Evolutionary conservation across 306 rosid genomes (phyloP).

Genomic region (Betula pendula): DNA sequence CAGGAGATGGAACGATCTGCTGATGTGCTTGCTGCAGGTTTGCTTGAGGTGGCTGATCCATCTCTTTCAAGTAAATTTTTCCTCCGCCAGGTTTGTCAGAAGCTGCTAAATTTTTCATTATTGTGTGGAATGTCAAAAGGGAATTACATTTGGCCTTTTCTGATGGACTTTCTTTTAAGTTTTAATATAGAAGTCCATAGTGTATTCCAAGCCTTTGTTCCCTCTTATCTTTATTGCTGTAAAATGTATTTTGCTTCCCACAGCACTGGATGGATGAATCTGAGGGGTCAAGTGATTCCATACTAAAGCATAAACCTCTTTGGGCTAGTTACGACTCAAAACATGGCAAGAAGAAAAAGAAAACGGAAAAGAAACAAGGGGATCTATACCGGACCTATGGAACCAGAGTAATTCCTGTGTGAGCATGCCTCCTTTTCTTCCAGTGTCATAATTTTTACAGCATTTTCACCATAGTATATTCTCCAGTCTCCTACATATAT

Average conservation of each 20-base stretch:
- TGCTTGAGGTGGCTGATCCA: constrained; percentile 97
- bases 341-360: constrained; percentile 39
- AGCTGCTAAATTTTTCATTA: background rate
- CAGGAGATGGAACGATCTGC: constrained; percentile 98
- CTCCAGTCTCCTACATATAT: background rate
- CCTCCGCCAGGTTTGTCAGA: constrained; percentile 63
- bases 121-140: background rate
- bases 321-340: constrained; percentile 83
- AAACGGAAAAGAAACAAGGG: constrained; percentile 62
- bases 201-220: constrained; percentile 6
- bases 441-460: background rate
- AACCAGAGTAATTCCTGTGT: constrained; percentile 98
- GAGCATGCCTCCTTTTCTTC: constrained; percentile 45
- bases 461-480: constrained; percentile 9
- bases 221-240: constrained; percentile 14
- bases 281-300: constrained; percentile 64
- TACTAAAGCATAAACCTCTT: constrained; percentile 93
- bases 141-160: background rate
- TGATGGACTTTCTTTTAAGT: background rate
- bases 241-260: constrained; percentile 9
- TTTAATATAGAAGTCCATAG: background rate
- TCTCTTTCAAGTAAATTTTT: constrained; percentile 87
- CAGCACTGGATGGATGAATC: constrained; percentile 79
- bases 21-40: constrained; percentile 96
- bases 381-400: constrained; percentile 84